Base-by-base conservation (phyloP, 257 asterid species). In the Primulina huaijiensis region DNA sequence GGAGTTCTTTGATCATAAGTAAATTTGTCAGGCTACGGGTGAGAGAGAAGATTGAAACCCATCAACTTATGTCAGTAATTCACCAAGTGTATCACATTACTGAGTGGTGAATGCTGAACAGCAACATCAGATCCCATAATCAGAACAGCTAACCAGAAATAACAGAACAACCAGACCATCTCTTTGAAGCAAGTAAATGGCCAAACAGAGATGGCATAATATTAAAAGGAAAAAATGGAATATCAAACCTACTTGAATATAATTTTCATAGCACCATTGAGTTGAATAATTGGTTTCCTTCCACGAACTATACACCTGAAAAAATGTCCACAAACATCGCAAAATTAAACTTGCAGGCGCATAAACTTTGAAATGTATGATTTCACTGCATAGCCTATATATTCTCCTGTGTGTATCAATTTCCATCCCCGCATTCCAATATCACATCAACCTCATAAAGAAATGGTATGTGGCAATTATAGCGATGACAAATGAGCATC, bases 231-330 rank as follows among this genome's bases (percentile, higher is more conserved):
- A 60, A 73, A 27, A 58, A 5, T 16, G 35, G 17, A 69, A 16
- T 19, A 56, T 53, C 52, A 5, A 58, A 74, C 79, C 58, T 68
- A 89, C 96, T 83, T 91, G 95, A 66, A 92, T 90, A 76, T 88
- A 92, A 78, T 90, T 92, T 76, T 92, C 97, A 52, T 92, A 90
- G 79, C 98, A 88, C 98, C 98, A 90, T 70, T 90, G 98, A 14
- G 97, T 92, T 37, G 97, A 85, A 77, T 80, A 92, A 81, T 87
- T 73, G 52, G 96, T 88, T 82, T 92, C 97, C 85, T 75, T 92
- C 98, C 98, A 92, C 31, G 92, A 81, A 81, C 77, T 89, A 79
- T 86, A 92, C 37, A 92, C 98, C 95, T 91, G 84, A 58, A 40
- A 64, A 60, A 62, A 69, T 3, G 74, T 67, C 62, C 33, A 64